Base-by-base conservation (phyloP, 2,329 filamentous ascomycete genomes). In the Thielaviopsis musarum region DNA sequence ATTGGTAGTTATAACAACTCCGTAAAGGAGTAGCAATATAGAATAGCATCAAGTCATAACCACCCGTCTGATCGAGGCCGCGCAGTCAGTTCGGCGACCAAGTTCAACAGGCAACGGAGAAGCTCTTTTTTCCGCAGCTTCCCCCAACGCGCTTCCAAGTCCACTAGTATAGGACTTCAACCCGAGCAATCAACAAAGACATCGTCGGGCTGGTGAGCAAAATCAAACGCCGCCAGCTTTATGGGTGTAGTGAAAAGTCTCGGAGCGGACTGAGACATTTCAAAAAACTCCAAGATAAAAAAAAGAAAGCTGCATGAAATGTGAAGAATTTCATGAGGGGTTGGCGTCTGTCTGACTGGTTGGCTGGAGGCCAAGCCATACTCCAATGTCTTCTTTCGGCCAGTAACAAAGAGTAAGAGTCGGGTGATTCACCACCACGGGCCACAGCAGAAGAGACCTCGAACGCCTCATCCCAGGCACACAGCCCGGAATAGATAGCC, bases 71-170 rank as follows among this genome's bases (percentile, higher is more conserved):
- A 58, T 45, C 38, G 54, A 45, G 24, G 26, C n/a, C 45, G 6
- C 10, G 45, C 48, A 21, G 3, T 10, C 19, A 13, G 19, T 13
- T 30, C n/a, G 30, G 53, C 57, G 52, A 58, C 22, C 51, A 45
- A 13, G 24, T 58, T 58, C 51, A 58, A 58, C 57, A 54, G 26
- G 57, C 57, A 58, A 58, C 24, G 17, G 34, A 58, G 26, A n/a
- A 45, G 38, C 38, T 45, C 34, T 48, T 41, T 28, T 53, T 26
- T 22, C 28, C 26, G 30, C 9, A 34, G 30, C 30, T 34, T 34
- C 30, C 30, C 17, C 45, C 10, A 5, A 21, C 28, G 12, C 24
- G 55, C 55, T 57, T 52, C 45, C 38, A 45, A n/a, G 38, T n/a
- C 38, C 38, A n/a, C 17, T 2, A 7, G 4, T 15, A 15, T 26